Percentiles rank a stretch among this genome's conserved stretches.
Conservation (phyloP, 1,139 yeast species). For the Blastobotrys aristatus region DNA sequence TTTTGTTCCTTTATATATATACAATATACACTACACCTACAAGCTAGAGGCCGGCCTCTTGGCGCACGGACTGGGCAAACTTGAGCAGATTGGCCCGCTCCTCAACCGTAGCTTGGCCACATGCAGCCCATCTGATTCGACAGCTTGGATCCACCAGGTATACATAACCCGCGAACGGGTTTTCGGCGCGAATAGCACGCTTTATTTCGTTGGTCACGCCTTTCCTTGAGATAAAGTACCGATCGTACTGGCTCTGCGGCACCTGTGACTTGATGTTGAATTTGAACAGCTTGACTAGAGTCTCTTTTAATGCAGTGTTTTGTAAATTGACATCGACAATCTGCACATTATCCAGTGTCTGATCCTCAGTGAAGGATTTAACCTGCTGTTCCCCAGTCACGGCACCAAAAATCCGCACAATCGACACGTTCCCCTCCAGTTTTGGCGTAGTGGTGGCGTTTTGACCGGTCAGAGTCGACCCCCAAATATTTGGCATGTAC, state of each 20-base stretch:
- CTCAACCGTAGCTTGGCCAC: constrained; percentile 67
- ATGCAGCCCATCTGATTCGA: constrained; percentile 85
- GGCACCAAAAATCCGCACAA: constrained; percentile 63
- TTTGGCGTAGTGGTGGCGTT: constrained; percentile 41
- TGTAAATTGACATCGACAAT: constrained; percentile 71
- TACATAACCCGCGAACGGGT: constrained; percentile 77
- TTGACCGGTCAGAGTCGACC: constrained; percentile 48
- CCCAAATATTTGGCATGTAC: constrained; percentile 80
- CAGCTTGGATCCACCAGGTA: constrained; percentile 70
- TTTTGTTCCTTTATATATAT: too few species aligned
- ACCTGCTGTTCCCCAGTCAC: constrained; percentile 64
- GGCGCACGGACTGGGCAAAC: constrained; percentile 38
- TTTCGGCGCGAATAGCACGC: constrained; percentile 60
- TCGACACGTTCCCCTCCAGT: constrained; percentile 51
- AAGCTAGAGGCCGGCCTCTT: too few species aligned
- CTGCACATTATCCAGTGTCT: constrained; percentile 43
- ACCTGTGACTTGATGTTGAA: constrained; percentile 43
- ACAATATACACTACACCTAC: neutral
- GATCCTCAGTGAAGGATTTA: constrained; percentile 43
- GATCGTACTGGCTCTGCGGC: constrained; percentile 44
- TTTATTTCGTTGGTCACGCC: constrained; percentile 56
- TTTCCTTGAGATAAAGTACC: constrained; percentile 60
- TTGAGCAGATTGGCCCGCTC: constrained; percentile 66
- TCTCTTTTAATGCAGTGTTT: constrained; percentile 63
- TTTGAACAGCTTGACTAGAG: constrained; percentile 47